Evolutionary conservation across 441 rosid genomes (phyloP).

Genomic region (Biscutella laevigata): DNA sequence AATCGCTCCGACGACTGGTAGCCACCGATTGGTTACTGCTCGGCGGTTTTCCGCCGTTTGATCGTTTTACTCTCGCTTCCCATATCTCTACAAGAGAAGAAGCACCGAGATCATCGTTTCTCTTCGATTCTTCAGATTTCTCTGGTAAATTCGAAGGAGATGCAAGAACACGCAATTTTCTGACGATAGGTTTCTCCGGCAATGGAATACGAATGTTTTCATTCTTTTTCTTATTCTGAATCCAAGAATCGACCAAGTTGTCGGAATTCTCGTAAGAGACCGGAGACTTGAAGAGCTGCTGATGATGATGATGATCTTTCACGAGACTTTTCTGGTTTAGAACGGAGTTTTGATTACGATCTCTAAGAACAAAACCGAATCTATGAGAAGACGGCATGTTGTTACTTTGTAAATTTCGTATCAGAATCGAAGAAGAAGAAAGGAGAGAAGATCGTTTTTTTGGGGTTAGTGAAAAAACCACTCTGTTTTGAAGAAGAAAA

Average conservation of each 20-base stretch:
- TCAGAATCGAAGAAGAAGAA: background rate
- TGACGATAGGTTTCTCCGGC: background rate
- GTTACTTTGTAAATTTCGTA: background rate
- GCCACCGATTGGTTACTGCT: conserved; percentile 21
- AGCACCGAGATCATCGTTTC: conserved; percentile 38
- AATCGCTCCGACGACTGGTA: conserved; percentile 11
- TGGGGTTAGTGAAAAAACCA: conserved; percentile 9
- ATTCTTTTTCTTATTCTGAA: background rate
- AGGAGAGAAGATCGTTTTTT: conserved; percentile 7
- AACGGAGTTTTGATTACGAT: conserved; percentile 38
- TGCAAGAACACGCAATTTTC: background rate
- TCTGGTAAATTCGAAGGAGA: too few relatives aligned
- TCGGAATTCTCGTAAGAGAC: conserved; percentile 27
- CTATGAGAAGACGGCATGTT: conserved; percentile 61
- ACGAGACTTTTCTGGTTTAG: conserved; percentile 42
- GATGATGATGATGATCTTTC: conserved; percentile 27
- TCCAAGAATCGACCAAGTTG: conserved; percentile 25
- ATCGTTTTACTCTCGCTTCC: conserved; percentile 64
- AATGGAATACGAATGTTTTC: background rate
- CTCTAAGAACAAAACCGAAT: conserved; percentile 53
- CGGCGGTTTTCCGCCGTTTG: conserved; percentile 28
- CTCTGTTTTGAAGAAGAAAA: conserved; percentile 1
- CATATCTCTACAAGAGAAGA: conserved; percentile 85
- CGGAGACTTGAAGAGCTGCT: background rate
- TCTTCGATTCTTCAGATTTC: background rate